These are phyloP conservation scores for Apophysomyces variabilis DNA, from an alignment of 371 early-diverging fungal species.

Conservation along the genomic window DNA sequence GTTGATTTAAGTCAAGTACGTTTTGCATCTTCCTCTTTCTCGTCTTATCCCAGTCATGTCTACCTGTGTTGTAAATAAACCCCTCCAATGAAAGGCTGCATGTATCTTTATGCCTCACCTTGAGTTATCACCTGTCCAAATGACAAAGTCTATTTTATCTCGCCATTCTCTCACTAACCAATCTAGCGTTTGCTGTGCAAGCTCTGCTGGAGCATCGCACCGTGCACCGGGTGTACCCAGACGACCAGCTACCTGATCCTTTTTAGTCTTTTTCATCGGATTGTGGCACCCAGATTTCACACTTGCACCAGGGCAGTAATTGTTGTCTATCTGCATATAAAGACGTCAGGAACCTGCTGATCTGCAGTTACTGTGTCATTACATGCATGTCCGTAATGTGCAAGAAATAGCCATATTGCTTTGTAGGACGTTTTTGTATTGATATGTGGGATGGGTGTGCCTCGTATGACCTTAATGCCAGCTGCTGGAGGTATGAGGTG, in stretches of 20 bases:
- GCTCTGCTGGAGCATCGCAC: slow-evolving; percentile 72
- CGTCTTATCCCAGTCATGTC: slow-evolving; percentile 78
- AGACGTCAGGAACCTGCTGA: neutral
- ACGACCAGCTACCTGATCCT: slow-evolving; percentile 32
- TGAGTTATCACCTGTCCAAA: slow-evolving; percentile 84
- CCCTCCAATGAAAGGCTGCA: too few relatives aligned
- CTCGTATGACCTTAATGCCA: neutral
- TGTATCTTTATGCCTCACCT: slow-evolving; percentile 41
- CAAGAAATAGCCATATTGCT: slow-evolving; percentile 57
- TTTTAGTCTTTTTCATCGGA: neutral
- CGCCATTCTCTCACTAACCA: slow-evolving; percentile 66
- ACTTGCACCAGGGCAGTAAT: slow-evolving; percentile 52
- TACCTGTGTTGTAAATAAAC: slow-evolving; percentile 14
- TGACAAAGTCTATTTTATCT: slow-evolving; percentile 73
- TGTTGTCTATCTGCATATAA: slow-evolving; percentile 44
- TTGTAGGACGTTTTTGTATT: neutral
- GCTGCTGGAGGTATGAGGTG: neutral
- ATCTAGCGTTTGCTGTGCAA: slow-evolving; percentile 72
- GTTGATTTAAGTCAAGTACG: slow-evolving; percentile 55
- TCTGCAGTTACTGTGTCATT: slow-evolving; percentile 11
- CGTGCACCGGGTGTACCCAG: slow-evolving; percentile 60
- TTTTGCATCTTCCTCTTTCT: slow-evolving; percentile 58
- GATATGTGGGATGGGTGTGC: neutral
- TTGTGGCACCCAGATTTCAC: slow-evolving; percentile 60
- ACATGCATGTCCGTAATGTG: slow-evolving; percentile 83